Conservation (phyloP, 2,329 filamentous ascomycete genomes). For the Colletotrichum salicis region DNA sequence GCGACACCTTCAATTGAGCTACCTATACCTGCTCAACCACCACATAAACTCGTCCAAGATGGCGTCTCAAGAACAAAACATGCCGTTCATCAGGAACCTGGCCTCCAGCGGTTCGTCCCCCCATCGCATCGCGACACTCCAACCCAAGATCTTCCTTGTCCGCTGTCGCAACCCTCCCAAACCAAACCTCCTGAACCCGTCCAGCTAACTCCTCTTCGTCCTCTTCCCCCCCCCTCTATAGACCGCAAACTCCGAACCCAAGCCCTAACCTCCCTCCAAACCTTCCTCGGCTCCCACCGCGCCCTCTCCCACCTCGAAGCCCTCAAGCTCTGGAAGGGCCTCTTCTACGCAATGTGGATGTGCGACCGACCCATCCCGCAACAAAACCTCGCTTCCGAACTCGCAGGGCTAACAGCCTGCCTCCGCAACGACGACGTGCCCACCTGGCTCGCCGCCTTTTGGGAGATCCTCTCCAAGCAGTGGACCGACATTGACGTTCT, state of each 20-base stretch:
- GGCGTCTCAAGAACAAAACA: conserved; percentile 57
- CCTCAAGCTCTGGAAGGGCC: conserved; percentile 92
- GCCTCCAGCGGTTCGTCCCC: conserved; percentile 81
- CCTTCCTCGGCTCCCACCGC: conserved; percentile 75
- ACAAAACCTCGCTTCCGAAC: conserved; percentile 81
- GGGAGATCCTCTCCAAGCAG: conserved; percentile 75
- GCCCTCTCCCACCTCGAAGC: conserved; percentile 75
- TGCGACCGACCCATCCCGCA: conserved; percentile 89
- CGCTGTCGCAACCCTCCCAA: not conserved
- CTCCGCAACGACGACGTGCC: conserved; percentile 36
- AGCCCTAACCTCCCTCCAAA: conserved; percentile 79
- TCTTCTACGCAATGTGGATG: conserved; percentile 96
- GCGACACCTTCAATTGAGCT: conserved; percentile 11
- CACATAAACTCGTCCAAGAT: conserved; percentile 40
- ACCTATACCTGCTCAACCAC: not conserved
- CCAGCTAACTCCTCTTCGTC: not conserved
- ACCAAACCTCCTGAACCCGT: not conserved
- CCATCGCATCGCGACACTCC: not conserved
- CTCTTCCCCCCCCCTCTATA: too few species aligned
- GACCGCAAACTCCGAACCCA: conserved; percentile 82
- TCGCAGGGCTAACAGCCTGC: conserved; percentile 70
- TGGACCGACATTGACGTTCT: conserved; percentile 78
- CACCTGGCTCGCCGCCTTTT: conserved; percentile 36
- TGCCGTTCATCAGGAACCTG: conserved; percentile 85
- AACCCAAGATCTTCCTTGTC: not conserved